A percentile compares a stretch with the other conserved stretches of the same genome.
Evolutionary conservation across 2,329 filamentous ascomycete genomes (phyloP).

Genomic region (Orbilia oligospora): DNA sequence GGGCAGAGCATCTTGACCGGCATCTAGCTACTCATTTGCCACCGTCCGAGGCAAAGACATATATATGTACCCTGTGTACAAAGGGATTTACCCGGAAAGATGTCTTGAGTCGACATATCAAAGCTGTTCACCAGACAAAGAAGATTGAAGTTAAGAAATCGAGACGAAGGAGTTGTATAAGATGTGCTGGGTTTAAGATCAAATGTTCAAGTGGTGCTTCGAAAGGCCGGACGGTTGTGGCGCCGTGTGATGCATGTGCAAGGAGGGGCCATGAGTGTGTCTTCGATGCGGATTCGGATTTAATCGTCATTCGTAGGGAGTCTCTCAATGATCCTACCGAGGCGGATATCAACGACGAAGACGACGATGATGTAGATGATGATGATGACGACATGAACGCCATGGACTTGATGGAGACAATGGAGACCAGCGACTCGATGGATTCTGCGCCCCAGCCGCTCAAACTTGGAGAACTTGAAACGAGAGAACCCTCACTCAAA

Average conservation of each 20-base stretch:
- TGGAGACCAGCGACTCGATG: constrained; percentile 50
- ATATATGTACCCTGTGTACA: constrained; percentile 63
- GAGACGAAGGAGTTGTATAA: constrained; percentile 63
- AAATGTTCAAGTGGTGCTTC: constrained; percentile 64
- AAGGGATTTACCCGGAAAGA: constrained; percentile 64
- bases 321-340: constrained; percentile 51
- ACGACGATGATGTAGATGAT: constrained; percentile 60
- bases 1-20: constrained; percentile 64
- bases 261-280: constrained; percentile 63
- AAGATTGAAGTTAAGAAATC: constrained; percentile 63
- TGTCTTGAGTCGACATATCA: constrained; percentile 64
- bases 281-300: constrained; percentile 63
- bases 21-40: constrained; percentile 64
- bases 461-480: constrained; percentile 44
- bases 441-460: constrained; percentile 35
- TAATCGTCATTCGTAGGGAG: constrained; percentile 56
- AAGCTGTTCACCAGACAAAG: constrained; percentile 64
- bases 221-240: constrained; percentile 63
- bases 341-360: constrained; percentile 59
- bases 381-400: constrained; percentile 61
- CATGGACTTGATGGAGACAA: constrained; percentile 56
- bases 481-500: constrained; percentile 51
- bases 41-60: constrained; percentile 63
- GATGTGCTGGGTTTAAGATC: constrained; percentile 64
- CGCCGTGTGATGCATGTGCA: constrained; percentile 64